Base-by-base conservation (phyloP, 2,329 filamentous ascomycete genomes). In the Pseudocercospora fuligena region DNA sequence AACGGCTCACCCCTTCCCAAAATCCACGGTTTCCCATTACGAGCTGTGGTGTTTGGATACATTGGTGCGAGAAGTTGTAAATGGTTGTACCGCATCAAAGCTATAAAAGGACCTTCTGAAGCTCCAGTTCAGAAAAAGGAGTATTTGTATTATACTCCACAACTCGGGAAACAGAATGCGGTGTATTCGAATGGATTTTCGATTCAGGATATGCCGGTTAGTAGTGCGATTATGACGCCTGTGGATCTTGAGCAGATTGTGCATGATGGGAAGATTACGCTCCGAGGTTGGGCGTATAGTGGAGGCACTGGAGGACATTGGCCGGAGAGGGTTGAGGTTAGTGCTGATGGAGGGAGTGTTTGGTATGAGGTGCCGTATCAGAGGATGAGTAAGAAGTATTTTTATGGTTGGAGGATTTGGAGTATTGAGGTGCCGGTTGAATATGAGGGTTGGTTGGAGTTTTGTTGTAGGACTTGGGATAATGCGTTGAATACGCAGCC, bases 151-250 rank as follows among this genome's bases (percentile, higher is more conserved):
- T 92, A 89, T 75, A 87, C 85, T 1, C 87, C 88, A 11, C 89
- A 92, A 74, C 80, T 88, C 0, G 89, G 89, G 11, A 91, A 91
- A 78, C 88, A 91, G 70, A 91, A 80, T 79, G 8, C 84, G 86
- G 70, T 86, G 81, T 16, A 86, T 54, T 66, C 69, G 19, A 66
- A 70, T 56, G 89, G 87, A 0, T 88, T 89, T 67, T 86, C 85
- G 68, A 91, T 90, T 72, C 89, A 92, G 73, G 89, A 91, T 40
- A 92, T 91, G 89, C 89, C 89, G 0, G 89, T 91, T 3, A 86
- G 84, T 56, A 86, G 83, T 16, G 89, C 89, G 21, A 90, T 91
- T 71, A 90, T 90, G 86, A 81, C 84, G 0, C 89, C 89, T 0
- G 80, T 82, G 78, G 83, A 84, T 21, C 88, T 88, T 71, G 83